Evolutionary conservation across 371 early-diverging fungal species (phyloP).

Genomic region (Antonospora locustae): DNA sequence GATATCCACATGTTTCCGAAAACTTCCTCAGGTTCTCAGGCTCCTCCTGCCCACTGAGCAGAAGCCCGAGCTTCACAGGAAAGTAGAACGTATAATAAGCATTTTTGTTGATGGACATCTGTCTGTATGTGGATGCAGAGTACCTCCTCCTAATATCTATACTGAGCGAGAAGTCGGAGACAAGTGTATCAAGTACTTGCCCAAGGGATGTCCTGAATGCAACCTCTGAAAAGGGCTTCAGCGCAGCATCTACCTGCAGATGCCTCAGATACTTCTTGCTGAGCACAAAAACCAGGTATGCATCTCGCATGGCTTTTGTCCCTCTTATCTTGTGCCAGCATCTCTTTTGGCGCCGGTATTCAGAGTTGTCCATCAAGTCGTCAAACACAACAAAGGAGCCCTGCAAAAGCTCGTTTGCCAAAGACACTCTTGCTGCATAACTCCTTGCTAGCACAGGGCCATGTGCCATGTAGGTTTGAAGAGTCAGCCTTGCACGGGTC

Average conservation of each 20-base stretch:
- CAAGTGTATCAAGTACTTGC: constrained; percentile 56
- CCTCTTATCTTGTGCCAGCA: constrained; percentile 80
- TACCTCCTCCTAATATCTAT: constrained; percentile 2
- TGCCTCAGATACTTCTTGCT: not conserved
- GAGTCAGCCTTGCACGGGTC: too few species aligned
- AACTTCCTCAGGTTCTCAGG: constrained; percentile 59
- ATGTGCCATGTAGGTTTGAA: too few species aligned
- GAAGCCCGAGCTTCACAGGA: constrained; percentile 59
- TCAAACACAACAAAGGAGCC: constrained; percentile 85
- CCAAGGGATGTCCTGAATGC: constrained; percentile 66
- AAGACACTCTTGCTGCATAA: too few species aligned
- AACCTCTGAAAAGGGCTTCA: not conserved
- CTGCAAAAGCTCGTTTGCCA: constrained; percentile 58
- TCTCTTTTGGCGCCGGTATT: constrained; percentile 77
- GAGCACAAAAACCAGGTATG: not conserved
- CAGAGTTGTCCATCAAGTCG: constrained; percentile 86
- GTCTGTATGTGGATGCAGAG: constrained; percentile 58
- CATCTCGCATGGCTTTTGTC: constrained; percentile 67
- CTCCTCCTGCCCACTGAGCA: not conserved
- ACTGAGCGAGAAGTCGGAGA: constrained; percentile 1
- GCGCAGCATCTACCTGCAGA: not conserved
- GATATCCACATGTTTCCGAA: constrained; percentile 70
- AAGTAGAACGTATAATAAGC: constrained; percentile 94
- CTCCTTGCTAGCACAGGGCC: too few species aligned
- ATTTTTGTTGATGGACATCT: constrained; percentile 84